phyloP scores from a whole-genome alignment of 2,329 filamentous ascomycete species.

The Aspergillus floridensis region DNA sequence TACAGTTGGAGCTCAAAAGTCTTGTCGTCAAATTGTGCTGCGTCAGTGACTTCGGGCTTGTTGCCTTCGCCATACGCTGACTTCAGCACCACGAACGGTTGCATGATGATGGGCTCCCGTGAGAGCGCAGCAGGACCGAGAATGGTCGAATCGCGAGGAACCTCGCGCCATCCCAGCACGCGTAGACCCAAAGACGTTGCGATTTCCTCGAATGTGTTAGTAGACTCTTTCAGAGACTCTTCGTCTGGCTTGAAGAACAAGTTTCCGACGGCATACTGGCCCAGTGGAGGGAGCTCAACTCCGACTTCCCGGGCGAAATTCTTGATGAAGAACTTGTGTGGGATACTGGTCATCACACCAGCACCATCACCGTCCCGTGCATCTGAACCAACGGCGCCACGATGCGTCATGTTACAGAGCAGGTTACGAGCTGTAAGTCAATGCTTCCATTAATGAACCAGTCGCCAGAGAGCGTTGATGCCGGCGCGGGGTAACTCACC shows the following conservation, averaged over 20 bases:
- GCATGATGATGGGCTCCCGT: slow-evolving; percentile 89
- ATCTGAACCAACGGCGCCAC: slow-evolving; percentile 96
- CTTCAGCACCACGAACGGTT: slow-evolving; percentile 88
- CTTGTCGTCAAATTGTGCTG: slow-evolving; percentile 76
- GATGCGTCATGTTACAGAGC: slow-evolving; percentile 99
- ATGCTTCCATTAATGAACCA: slow-evolving; percentile 31
- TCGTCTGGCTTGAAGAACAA: slow-evolving; percentile 97
- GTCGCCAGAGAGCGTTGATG: neutral
- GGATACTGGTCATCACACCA: slow-evolving; percentile 99
- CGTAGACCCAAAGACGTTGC: slow-evolving; percentile 83
- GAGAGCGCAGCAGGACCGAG: slow-evolving; percentile 90
- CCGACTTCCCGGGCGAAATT: slow-evolving; percentile 92
- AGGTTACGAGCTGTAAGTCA: slow-evolving; percentile 71
- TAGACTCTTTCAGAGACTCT: slow-evolving; percentile 84
- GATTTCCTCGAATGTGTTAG: slow-evolving; percentile 89
- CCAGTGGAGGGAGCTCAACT: slow-evolving; percentile 79
- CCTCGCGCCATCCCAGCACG: slow-evolving; percentile 93
- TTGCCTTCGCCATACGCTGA: slow-evolving; percentile 80
- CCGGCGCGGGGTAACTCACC: slow-evolving; percentile 55
- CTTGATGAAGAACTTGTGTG: slow-evolving; percentile 97
- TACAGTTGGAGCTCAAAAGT: slow-evolving; percentile 92
- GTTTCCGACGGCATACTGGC: slow-evolving; percentile 96
- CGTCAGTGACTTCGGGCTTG: slow-evolving; percentile 74
- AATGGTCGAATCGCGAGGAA: slow-evolving; percentile 87
- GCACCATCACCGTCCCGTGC: slow-evolving; percentile 96